Evolutionary conservation across 495 filamentous ascomycete species (phyloP).

Genomic region (Darksidea phi): DNA sequence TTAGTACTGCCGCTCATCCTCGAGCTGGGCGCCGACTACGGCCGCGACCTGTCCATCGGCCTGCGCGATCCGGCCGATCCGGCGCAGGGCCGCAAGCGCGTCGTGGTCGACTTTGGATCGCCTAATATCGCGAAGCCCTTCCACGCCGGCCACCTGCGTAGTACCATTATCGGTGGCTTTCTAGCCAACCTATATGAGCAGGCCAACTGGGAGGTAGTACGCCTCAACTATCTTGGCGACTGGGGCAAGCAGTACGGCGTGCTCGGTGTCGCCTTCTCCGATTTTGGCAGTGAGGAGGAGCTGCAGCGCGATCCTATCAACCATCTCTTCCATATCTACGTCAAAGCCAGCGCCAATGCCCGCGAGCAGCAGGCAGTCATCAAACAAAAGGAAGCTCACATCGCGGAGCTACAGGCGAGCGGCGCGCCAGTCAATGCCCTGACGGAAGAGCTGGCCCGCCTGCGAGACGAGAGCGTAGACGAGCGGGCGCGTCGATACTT

Average conservation of each 20-base stretch:
- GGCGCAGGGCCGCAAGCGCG: constrained; percentile 42
- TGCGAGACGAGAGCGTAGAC: constrained; percentile 46
- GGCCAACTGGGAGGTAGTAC: constrained; percentile 69
- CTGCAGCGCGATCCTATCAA: constrained; percentile 62
- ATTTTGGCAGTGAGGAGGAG: constrained; percentile 62
- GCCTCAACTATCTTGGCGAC: constrained; percentile 75
- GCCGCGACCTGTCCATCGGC: constrained; percentile 44
- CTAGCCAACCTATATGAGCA: constrained; percentile 66
- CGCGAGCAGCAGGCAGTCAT: constrained; percentile 37
- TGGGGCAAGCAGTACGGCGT: constrained; percentile 78
- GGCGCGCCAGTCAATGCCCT: too few species aligned
- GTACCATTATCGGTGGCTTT: constrained; percentile 75
- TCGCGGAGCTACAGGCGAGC: not conserved
- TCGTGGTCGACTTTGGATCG: constrained; percentile 67
- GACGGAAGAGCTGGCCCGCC: constrained; percentile 38
- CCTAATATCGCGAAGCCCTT: constrained; percentile 78
- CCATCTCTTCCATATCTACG: constrained; percentile 68
- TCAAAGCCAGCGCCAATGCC: constrained; percentile 19
- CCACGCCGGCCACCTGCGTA: constrained; percentile 70
- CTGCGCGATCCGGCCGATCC: constrained; percentile 38
- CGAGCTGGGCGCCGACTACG: constrained; percentile 45
- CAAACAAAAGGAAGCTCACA: constrained; percentile 13
- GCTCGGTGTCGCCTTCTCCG: constrained; percentile 65
- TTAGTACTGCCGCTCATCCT: constrained; percentile 49
- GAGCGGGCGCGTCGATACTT: constrained; percentile 76